Base-by-base conservation (phyloP, 23 red algal genomes). In the Agarophyton chilense region DNA sequence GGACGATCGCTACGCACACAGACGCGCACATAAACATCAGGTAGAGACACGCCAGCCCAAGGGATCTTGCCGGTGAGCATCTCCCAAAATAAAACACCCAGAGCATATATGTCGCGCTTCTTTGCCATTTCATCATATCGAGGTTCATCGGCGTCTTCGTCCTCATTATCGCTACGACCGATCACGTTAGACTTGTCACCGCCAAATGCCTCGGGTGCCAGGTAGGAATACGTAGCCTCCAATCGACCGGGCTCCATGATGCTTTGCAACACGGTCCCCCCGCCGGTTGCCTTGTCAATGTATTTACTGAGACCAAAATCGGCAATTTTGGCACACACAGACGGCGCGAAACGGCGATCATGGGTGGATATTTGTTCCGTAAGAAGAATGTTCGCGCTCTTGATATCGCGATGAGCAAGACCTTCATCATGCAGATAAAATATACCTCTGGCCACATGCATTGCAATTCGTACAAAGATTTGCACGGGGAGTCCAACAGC, bases 121-220 rank as follows among this genome's bases (percentile, higher is more conserved):
- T 87, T 86, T 61, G 92, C 92, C 74, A 83, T 76, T 36, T 86
- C 92, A 65, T 94, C 96, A 73, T 95, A 93, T 24, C 76, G 60
- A 52, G 34, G 54, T 29, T 91, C 67, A 52, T 91, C 64, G 26
- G 45, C 52, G 0, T 82, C 78, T 32, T 91, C 88, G 50, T 89
- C 84, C 1, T 63, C 53, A 40, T 45, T 14, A 41, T 86, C 81
- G 50, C 71, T 46, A 36, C 85, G 67, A 34, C 47, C 53, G 17
- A 98, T 78, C 2, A 93, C 82, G 78, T 92, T 92, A 38, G 91
- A 88, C 54, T 92, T 90, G 54, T 89, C 92, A 10, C 92, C 92
- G 35, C 86, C 90, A 90, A 98, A 94, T 28, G 84, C 87, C 73
- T 98, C 92, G 5, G 96, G 96, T n/a, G 96, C 96, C 36, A 98